phyloP scores from a whole-genome alignment of 768 basidiomycete genomes.

The Suillus cothurnatus region DNA sequence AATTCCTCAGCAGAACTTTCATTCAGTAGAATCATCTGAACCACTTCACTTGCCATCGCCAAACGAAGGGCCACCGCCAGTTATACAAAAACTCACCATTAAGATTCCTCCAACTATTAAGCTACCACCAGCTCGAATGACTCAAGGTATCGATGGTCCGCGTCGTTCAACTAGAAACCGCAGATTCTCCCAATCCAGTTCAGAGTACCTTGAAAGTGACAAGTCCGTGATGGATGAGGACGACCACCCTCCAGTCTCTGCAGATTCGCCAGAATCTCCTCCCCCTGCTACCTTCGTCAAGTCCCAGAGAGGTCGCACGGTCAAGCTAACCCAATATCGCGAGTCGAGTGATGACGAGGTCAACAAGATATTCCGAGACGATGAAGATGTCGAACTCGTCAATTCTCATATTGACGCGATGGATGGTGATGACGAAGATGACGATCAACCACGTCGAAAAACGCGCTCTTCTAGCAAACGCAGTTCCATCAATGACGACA shows the following conservation, averaged over 20 bases:
- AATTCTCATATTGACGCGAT: slow-evolving; percentile 23
- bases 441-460: slow-evolving; percentile 24
- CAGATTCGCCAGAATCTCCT: slow-evolving; percentile 4
- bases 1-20: not conserved
- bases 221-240: slow-evolving; percentile 35
- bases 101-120: slow-evolving; percentile 25
- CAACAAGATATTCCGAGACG: slow-evolving; percentile 16
- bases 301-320: slow-evolving; percentile 44
- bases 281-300: slow-evolving; percentile 20
- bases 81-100: slow-evolving; percentile 14
- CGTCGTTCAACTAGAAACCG: slow-evolving; percentile 31
- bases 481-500: slow-evolving; percentile 17
- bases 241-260: slow-evolving; percentile 2
- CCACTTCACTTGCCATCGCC: not conserved
- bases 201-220: slow-evolving; percentile 37
- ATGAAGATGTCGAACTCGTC: slow-evolving; percentile 13
- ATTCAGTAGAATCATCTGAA: slow-evolving; percentile 3
- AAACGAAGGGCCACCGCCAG: not conserved
- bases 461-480: slow-evolving; percentile 20
- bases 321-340: slow-evolving; percentile 41
- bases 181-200: slow-evolving; percentile 27
- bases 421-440: slow-evolving; percentile 35
- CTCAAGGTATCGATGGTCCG: slow-evolving; percentile 11
- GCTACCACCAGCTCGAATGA: slow-evolving; percentile 5
- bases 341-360: slow-evolving; percentile 51